These are phyloP conservation scores for Sphaerulina vaccinii DNA, from an alignment of 2,329 filamentous ascomycete genomes.

Conservation along the genomic window DNA sequence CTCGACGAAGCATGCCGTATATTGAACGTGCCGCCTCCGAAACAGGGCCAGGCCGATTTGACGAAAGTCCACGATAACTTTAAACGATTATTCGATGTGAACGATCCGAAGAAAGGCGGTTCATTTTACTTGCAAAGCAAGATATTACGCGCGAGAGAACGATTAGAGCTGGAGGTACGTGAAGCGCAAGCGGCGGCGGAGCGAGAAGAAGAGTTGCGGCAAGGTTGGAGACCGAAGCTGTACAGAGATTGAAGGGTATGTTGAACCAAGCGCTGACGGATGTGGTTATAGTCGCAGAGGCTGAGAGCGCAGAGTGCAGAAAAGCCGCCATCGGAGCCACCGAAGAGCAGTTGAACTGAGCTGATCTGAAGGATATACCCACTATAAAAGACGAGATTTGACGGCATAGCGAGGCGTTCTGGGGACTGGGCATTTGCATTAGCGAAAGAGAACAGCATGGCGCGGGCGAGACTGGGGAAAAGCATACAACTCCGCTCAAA, in stretches of 20 bases:
- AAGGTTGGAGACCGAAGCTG: constrained; percentile 92
- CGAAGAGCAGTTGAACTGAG: constrained; percentile 14
- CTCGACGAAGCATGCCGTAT: constrained; percentile 97
- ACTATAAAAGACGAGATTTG: constrained; percentile 12
- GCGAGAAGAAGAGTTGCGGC: constrained; percentile 73
- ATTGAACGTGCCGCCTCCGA: constrained; percentile 87
- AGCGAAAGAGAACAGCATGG: constrained; percentile 5
- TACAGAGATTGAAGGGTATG: constrained; percentile 69
- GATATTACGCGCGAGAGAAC: constrained; percentile 82
- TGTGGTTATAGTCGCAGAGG: constrained; percentile 30
- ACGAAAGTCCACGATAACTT: constrained; percentile 81
- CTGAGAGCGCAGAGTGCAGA: constrained; percentile 30
- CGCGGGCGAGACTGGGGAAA: neutral
- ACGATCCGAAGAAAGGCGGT: constrained; percentile 92
- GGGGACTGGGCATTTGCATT: constrained; percentile 17
- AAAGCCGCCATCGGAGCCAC: constrained; percentile 16
- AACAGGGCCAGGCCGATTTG: constrained; percentile 72
- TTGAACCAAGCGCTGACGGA: constrained; percentile 24
- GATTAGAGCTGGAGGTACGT: constrained; percentile 82
- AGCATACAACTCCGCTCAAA: constrained; percentile 5
- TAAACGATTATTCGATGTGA: constrained; percentile 90
- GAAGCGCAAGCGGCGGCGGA: constrained; percentile 68
- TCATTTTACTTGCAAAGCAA: constrained; percentile 99
- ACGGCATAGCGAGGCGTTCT: constrained; percentile 34
- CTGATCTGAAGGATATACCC: constrained; percentile 15